Conservation (phyloP, 139 green algal species). For the Coelastrella sp. region DNA sequence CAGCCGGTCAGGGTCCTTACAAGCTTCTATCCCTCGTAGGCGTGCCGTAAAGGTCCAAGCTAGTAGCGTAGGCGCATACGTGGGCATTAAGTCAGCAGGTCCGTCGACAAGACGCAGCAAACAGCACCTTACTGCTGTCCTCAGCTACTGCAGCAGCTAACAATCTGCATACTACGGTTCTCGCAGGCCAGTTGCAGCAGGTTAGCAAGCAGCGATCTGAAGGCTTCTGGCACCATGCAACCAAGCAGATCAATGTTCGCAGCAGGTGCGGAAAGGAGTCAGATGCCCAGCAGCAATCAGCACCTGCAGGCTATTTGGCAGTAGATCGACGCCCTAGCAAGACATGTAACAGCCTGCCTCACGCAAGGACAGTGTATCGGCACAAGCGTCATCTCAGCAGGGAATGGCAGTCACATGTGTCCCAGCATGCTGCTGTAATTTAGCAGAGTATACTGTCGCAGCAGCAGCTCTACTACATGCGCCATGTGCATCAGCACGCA, state of each 20-base stretch:
- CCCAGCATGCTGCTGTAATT: too few relatives aligned
- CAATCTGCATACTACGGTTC: not conserved
- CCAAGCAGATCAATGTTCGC: constrained; percentile 55
- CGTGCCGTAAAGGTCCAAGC: constrained; percentile 41
- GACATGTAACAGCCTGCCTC: too few relatives aligned
- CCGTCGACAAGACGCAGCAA: not conserved
- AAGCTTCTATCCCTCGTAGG: not conserved
- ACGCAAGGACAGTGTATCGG: too few relatives aligned
- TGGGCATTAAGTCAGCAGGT: constrained; percentile 61
- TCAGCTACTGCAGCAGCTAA: not conserved
- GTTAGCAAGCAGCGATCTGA: constrained; percentile 37
- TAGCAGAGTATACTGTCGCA: too few relatives aligned
- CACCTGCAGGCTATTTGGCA: not conserved
- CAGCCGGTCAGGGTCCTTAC: not conserved
- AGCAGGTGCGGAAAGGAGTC: constrained; percentile 33
- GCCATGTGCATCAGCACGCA: not conserved
- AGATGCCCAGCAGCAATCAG: too few relatives aligned
- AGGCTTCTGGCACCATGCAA: constrained; percentile 56
- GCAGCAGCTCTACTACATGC: too few relatives aligned
- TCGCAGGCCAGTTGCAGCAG: constrained; percentile 3
- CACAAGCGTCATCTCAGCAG: too few relatives aligned
- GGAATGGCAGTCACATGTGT: too few relatives aligned
- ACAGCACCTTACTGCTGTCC: not conserved
- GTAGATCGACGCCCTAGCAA: too few relatives aligned
- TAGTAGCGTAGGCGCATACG: constrained; percentile 32